Evolutionary conservation across 2,329 filamentous ascomycete species (phyloP), one percentile per base, ranked within the genome.

Genomic region (Trichophyton mentagrophytes): DNA sequence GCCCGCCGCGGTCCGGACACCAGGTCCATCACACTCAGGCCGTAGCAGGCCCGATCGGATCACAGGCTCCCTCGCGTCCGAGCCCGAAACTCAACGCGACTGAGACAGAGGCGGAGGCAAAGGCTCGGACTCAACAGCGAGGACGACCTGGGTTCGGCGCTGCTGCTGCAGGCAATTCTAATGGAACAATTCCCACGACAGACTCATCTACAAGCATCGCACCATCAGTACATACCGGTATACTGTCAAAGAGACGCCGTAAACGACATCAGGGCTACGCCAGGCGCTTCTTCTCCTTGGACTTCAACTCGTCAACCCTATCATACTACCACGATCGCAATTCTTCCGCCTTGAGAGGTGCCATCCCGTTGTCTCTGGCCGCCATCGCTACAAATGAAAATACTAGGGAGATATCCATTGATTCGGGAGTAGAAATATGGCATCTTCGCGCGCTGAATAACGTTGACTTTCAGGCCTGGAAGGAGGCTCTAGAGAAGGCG

Each of bases 361-460:
- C 93, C 6, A 93, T 99, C 58, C 93, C 93, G 0, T 80, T 99
- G 7, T 93, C 90, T 27, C 77, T 99, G 58, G 93, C 93, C 15
- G 93, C 90, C 3, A 88, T 99, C 62, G 89, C 91, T 2, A 90
- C 90, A 6, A 91, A 96, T 70, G 89, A 93, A 71, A 85, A 88
- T 68, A 85, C 88, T 42, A 83, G 90, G 65, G 92, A 97, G 72
- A 96, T 99, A 59, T 95, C 88, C 47, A 93, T 99, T 61, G 93
- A 99, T 71, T 97, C 93, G 0, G 93, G 93, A 0, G 91, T 93
- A 1, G 93, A 99, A 73, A 85, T 99, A 27, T 99, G 93, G 93
- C 93, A 97, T 75, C 78, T 99, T 33, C 86, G 86, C 68, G 90
- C 93, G 2, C 83, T 82, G 57, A 95, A 89, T 67, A 82, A 84